These are phyloP conservation scores for Rubroboletus satanas DNA, from an alignment of 768 basidiomycete species.

Conservation along the genomic window DNA sequence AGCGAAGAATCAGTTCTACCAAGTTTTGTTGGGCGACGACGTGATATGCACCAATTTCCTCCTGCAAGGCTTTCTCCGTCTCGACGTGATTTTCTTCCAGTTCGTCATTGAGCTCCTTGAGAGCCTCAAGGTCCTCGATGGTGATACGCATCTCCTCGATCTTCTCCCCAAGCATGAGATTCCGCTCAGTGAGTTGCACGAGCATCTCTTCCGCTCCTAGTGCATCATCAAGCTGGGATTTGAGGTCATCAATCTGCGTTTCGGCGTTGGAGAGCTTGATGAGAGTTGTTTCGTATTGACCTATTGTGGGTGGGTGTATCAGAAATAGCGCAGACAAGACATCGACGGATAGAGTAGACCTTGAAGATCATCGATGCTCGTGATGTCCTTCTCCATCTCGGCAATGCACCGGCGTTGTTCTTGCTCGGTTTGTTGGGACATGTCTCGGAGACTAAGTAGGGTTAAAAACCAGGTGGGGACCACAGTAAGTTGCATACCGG, in stretches of 20 bases:
- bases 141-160: conserved; percentile 97
- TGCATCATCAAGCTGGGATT: conserved; percentile 91
- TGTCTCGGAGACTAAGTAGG: conserved; percentile 68
- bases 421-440: conserved; percentile 82
- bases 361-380: conserved; percentile 74
- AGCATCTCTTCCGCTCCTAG: conserved; percentile 95
- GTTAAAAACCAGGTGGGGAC: not conserved
- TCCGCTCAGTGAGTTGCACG: conserved; percentile 91
- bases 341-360: conserved; percentile 38
- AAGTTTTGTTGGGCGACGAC: not conserved
- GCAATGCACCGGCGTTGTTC: conserved; percentile 76
- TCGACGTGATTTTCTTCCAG: conserved; percentile 95
- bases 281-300: conserved; percentile 73
- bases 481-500: conserved; percentile 42
- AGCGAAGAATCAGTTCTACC: not conserved
- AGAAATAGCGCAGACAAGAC: not conserved
- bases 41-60: conserved; percentile 71
- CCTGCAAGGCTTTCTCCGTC: conserved; percentile 86
- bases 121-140: conserved; percentile 92
- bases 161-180: conserved; percentile 92
- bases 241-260: conserved; percentile 88
- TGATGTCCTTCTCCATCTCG: conserved; percentile 89
- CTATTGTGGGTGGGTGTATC: conserved; percentile 35
- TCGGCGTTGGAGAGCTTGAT: conserved; percentile 87
- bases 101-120: conserved; percentile 95